Conservation (phyloP, 371 early-diverging fungal species). For the Choanephora cucurbitarum region DNA sequence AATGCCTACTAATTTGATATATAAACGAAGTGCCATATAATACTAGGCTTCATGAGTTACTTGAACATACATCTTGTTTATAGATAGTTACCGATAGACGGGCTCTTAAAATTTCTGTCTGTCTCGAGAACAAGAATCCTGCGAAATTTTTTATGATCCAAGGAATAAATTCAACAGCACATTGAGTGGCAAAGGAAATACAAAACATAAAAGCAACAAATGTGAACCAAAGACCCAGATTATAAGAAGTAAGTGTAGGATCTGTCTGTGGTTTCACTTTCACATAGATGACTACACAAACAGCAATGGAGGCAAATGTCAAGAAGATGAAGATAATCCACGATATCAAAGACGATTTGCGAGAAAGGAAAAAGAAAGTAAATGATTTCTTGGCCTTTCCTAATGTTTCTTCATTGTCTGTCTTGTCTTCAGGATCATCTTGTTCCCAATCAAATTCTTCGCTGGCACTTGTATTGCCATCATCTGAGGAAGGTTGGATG, state of each 20-base stretch:
- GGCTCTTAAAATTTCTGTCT: conserved; percentile 36
- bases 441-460: conserved; percentile 36
- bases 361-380: conserved; percentile 26
- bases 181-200: conserved; percentile 27
- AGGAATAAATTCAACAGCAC: conserved; percentile 34
- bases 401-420: not conserved
- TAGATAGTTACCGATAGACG: conserved; percentile 43
- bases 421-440: conserved; percentile 11
- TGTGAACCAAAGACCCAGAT: conserved; percentile 41
- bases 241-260: conserved; percentile 26
- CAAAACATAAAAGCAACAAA: conserved; percentile 42
- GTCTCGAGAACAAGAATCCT: conserved; percentile 19
- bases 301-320: conserved; percentile 26
- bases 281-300: conserved; percentile 33
- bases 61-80: no score
- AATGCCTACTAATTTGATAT: conserved; percentile 28
- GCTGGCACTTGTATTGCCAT: conserved; percentile 26
- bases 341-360: conserved; percentile 29
- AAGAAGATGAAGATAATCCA: conserved; percentile 33
- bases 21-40: conserved; percentile 37
- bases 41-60: conserved; percentile 24
- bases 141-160: conserved; percentile 33
- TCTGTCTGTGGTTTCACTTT: conserved; percentile 15
- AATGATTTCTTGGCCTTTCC: not conserved
- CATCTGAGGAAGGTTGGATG: conserved; percentile 19